Evolutionary conservation across 805 yeast genomes (phyloP).

Genomic region (Lipomyces japonicus): DNA sequence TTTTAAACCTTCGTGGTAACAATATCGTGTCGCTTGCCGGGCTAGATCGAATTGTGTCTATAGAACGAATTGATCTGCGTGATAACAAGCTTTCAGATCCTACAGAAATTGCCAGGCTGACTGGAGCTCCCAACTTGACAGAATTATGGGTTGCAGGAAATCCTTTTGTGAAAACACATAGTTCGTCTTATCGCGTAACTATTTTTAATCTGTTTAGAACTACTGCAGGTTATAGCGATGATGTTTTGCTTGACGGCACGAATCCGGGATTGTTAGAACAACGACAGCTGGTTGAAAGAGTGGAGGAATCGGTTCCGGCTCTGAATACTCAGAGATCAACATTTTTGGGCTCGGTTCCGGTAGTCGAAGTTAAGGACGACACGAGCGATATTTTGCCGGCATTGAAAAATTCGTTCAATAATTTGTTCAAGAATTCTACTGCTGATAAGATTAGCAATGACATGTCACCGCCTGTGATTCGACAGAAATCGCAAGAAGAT

Average conservation of each 20-base stretch:
- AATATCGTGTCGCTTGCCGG: slow-evolving; percentile 30
- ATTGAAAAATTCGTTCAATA: slow-evolving; percentile 9
- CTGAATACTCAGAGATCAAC: slow-evolving; percentile 1
- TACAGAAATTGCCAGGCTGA: slow-evolving; percentile 28
- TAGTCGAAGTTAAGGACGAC: neutral
- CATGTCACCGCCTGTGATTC: neutral
- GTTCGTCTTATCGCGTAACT: slow-evolving; percentile 27
- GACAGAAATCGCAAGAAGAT: neutral
- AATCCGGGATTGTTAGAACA: slow-evolving; percentile 32
- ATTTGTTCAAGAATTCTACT: slow-evolving; percentile 8
- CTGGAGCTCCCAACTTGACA: slow-evolving; percentile 24
- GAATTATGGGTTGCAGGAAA: slow-evolving; percentile 33
- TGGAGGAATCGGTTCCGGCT: slow-evolving; percentile 18
- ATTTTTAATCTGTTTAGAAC: slow-evolving; percentile 31
- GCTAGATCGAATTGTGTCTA: slow-evolving; percentile 26
- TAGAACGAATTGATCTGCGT: slow-evolving; percentile 31
- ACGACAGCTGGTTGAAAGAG: slow-evolving; percentile 27
- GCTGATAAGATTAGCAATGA: neutral
- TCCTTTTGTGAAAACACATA: slow-evolving; percentile 29
- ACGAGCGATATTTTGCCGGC: slow-evolving; percentile 9
- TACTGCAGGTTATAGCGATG: slow-evolving; percentile 27
- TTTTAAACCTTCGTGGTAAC: slow-evolving; percentile 30
- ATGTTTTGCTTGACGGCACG: slow-evolving; percentile 30
- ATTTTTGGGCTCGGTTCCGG: too few species aligned
- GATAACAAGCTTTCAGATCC: slow-evolving; percentile 31